These are phyloP conservation scores for Aspergillus kassunensis DNA, from an alignment of 495 filamentous ascomycete species.

Conservation along the genomic window DNA sequence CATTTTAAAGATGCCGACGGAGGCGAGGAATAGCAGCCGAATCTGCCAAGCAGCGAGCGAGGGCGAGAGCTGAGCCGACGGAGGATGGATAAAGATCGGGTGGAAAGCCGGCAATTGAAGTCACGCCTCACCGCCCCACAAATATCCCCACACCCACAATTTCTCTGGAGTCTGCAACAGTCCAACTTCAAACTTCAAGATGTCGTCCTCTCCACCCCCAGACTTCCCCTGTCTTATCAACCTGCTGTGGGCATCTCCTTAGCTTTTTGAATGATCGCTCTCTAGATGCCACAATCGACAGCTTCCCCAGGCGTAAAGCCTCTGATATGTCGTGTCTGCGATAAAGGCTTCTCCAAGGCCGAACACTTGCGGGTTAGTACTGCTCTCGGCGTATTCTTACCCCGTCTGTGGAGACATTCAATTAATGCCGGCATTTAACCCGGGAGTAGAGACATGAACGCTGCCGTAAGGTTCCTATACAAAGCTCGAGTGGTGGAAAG, in stretches of 20 bases:
- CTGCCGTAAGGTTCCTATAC: constrained; percentile 35
- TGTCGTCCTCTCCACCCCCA: neutral
- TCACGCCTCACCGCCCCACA: neutral
- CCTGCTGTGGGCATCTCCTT: too few species aligned
- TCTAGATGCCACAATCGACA: constrained; percentile 16
- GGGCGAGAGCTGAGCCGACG: too few species aligned
- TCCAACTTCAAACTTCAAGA: neutral
- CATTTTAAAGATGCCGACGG: constrained; percentile 4
- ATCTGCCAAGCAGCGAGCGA: constrained; percentile 2
- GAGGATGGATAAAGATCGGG: too few species aligned
- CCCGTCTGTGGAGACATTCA: constrained; percentile 16
- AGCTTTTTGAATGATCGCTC: too few species aligned
- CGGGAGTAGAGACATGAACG: constrained; percentile 42
- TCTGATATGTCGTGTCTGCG: constrained; percentile 39
- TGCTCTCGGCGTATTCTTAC: neutral
- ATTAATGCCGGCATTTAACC: constrained; percentile 19
- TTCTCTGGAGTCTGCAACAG: neutral
- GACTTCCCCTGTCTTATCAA: neutral
- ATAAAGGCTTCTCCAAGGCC: constrained; percentile 43
- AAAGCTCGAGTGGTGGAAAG: neutral
- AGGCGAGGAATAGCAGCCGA: neutral
- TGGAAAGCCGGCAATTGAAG: neutral
- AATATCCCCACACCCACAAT: neutral
- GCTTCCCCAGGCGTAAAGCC: constrained; percentile 25
- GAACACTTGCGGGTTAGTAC: constrained; percentile 41